Conservation (phyloP, 2,329 filamentous ascomycete species). For the Neocucurbitaria cava region DNA sequence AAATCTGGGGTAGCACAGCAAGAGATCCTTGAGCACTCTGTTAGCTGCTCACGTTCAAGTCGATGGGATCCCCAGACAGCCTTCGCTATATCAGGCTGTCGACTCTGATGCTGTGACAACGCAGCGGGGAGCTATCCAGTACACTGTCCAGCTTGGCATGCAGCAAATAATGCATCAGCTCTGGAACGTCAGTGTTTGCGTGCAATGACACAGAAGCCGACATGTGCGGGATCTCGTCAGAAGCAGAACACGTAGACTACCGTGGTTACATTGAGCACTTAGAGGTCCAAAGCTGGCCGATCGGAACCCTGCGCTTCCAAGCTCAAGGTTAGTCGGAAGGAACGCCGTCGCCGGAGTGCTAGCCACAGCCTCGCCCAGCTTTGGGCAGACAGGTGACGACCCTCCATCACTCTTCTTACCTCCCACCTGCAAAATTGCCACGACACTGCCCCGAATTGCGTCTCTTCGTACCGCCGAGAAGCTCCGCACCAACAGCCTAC, state of each 20-base stretch:
- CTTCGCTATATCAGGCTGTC: neutral
- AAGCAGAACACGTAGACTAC: neutral
- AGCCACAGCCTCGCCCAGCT: constrained; percentile 9
- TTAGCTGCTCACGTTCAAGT: neutral
- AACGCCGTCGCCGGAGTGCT: constrained; percentile 18
- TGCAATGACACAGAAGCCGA: neutral
- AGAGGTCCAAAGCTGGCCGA: no score
- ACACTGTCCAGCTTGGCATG: neutral
- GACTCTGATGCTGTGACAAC: neutral
- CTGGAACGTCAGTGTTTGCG: neutral
- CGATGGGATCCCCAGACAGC: neutral
- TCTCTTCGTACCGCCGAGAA: neutral
- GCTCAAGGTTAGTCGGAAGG: neutral
- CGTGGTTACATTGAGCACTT: no score
- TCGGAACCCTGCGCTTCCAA: neutral
- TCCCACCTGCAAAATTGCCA: constrained; percentile 14
- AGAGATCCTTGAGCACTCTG: neutral
- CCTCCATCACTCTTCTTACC: constrained; percentile 10
- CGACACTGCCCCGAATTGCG: constrained; percentile 12
- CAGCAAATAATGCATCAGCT: neutral
- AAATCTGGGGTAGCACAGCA: no score
- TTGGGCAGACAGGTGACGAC: constrained; percentile 9
- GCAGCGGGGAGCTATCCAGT: neutral
- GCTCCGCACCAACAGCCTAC: constrained; percentile 5
- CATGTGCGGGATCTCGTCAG: neutral